A percentile compares a stretch with the other conserved stretches of the same genome.
Conservation (phyloP, 140 eudicot species). For the Oenanthe javanica region DNA sequence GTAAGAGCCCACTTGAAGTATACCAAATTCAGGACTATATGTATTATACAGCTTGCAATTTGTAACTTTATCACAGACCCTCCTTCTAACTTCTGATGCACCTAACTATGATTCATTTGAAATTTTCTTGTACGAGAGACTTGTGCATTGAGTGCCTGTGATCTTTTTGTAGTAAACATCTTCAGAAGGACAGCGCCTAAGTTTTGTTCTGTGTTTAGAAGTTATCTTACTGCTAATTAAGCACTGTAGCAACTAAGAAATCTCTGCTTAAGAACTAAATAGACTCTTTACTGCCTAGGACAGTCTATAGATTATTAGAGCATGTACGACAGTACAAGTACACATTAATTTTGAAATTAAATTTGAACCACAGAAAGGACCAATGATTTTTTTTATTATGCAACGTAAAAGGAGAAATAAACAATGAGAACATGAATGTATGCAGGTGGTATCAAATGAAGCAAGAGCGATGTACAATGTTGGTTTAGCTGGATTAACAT, state of each 20-base stretch:
- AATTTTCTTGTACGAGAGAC: neutral
- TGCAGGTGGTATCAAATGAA: constrained; percentile 81
- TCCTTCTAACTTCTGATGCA: neutral
- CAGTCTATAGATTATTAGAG: neutral
- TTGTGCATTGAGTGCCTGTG: neutral
- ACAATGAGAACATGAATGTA: constrained; percentile 6
- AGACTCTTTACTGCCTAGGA: neutral
- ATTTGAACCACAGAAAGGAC: neutral
- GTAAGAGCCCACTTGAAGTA: neutral
- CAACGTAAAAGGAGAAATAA: neutral
- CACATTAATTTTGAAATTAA: neutral
- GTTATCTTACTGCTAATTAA: neutral
- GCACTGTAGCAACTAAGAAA: neutral
- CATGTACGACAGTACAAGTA: neutral
- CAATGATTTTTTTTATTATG: neutral
- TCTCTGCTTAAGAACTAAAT: neutral
- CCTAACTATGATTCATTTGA: neutral
- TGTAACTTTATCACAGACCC: neutral
- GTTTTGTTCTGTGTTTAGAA: neutral
- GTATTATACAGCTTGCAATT: neutral
- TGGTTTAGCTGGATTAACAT: constrained; percentile 85
- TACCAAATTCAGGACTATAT: constrained; percentile 5
- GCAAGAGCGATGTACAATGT: constrained; percentile 98
- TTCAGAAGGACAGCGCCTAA: neutral
- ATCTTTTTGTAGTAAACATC: neutral